phyloP scores from a whole-genome alignment of 176 grass and related monocot genomes.

The Cenchrus americanus region DNA sequence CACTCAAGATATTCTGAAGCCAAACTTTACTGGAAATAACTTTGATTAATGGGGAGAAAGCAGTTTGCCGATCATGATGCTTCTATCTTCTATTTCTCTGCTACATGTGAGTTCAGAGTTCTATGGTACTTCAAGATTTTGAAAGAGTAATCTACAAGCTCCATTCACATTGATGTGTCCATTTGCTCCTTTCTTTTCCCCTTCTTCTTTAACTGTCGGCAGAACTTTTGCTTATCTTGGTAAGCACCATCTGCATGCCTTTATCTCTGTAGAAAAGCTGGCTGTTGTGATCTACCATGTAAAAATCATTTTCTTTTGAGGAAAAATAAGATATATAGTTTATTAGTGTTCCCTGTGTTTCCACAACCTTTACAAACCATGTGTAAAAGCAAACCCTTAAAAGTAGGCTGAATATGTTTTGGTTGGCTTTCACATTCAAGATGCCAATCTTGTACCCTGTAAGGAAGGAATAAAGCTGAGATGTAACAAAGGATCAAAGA shows the following conservation, averaged over 20 bases:
- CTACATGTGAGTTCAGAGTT: conserved; percentile 14
- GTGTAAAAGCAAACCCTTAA: conserved; percentile 52
- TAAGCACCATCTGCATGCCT: conserved; percentile 29
- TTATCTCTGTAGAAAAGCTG: conserved; percentile 34
- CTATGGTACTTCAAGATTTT: conserved; percentile 18
- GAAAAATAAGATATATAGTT: conserved; percentile 1
- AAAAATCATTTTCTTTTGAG: conserved; percentile 27
- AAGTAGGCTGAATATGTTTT: conserved; percentile 48
- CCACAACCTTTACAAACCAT: conserved; percentile 39
- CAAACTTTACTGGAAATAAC: conserved; percentile 7
- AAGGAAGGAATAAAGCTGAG: conserved; percentile 76
- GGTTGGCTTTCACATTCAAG: conserved; percentile 53
- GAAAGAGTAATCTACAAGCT: conserved; percentile 27
- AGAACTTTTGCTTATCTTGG: conserved; percentile 30
- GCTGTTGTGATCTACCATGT: conserved; percentile 18
- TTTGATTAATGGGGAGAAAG: conserved; percentile 8
- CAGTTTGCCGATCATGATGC: neutral
- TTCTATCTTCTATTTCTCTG: neutral
- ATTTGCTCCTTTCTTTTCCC: neutral
- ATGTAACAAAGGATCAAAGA: conserved; percentile 52
- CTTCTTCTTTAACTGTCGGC: neutral
- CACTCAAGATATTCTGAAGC: conserved; percentile 21
- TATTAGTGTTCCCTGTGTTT: conserved; percentile 2
- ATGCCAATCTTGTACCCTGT: conserved; percentile 64
- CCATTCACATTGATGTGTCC: neutral